phyloP scores from a whole-genome alignment of 345 rosid species.

The Linum usitatissimum region DNA sequence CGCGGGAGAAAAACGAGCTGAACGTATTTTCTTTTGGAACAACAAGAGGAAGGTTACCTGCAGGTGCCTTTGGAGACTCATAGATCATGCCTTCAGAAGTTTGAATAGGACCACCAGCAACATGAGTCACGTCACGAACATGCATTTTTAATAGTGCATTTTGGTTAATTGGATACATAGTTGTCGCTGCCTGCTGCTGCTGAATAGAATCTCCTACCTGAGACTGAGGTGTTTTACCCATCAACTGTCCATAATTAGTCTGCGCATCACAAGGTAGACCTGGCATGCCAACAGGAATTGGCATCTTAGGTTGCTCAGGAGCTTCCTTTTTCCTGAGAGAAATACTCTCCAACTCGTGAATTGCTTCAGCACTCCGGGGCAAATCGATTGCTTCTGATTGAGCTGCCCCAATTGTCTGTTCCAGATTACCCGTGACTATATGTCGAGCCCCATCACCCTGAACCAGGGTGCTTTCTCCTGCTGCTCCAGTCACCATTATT shows the following conservation, averaged over 20 bases:
- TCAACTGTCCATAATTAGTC: conserved; percentile 18
- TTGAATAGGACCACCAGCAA: conserved; percentile 22
- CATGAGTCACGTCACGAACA: conserved; percentile 13
- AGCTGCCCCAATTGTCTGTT: conserved; percentile 23
- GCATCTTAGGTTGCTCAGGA: conserved; percentile 24
- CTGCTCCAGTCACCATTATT: conserved; percentile 23
- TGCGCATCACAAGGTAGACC: conserved; percentile 21
- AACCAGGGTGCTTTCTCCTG: conserved; percentile 19
- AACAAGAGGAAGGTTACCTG: conserved; percentile 18
- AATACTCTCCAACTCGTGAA: conserved; percentile 16
- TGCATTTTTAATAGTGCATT: conserved; percentile 7
- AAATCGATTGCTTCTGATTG: conserved; percentile 21
- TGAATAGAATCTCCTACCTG: conserved; percentile 19
- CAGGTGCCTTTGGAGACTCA: conserved; percentile 28
- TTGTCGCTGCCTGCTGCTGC: conserved; percentile 18
- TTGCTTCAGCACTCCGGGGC: conserved; percentile 21
- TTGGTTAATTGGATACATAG: conserved; percentile 24
- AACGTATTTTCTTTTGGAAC: conserved; percentile 23
- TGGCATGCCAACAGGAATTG: conserved; percentile 19
- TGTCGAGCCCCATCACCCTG: conserved; percentile 11
- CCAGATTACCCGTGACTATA: conserved; percentile 18
- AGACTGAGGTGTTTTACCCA: conserved; percentile 22
- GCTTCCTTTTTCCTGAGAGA: conserved; percentile 13
- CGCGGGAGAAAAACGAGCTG: conserved; percentile 16
- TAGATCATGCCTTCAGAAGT: conserved; percentile 22